These are phyloP conservation scores for Aspergillus niger DNA, from an alignment of 2,329 filamentous ascomycete species.

Conservation along the genomic window DNA sequence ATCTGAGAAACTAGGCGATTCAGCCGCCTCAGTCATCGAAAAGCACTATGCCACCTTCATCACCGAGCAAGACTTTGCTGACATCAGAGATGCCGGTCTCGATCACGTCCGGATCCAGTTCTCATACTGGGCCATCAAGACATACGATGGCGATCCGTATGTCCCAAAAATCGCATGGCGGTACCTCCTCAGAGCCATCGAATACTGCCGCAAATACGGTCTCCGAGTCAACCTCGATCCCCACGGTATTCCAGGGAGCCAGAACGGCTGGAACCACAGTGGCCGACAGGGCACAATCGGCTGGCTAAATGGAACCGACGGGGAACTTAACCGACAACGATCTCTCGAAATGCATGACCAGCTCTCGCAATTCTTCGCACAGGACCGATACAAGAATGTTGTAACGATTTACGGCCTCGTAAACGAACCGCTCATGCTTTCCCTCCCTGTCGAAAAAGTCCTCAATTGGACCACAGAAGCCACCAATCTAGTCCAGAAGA, in stretches of 20 bases:
- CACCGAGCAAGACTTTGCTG: slow-evolving; percentile 77
- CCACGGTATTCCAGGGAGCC: slow-evolving; percentile 86
- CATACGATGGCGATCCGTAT: slow-evolving; percentile 85
- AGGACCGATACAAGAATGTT: slow-evolving; percentile 88
- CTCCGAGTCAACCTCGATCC: slow-evolving; percentile 90
- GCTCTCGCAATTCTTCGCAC: slow-evolving; percentile 88
- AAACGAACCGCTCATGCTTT: slow-evolving; percentile 90
- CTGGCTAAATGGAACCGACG: slow-evolving; percentile 91
- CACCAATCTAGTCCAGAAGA: slow-evolving; percentile 70
- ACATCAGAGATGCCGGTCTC: slow-evolving; percentile 83
- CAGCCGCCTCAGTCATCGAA: slow-evolving; percentile 71
- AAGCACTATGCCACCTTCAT: slow-evolving; percentile 90
- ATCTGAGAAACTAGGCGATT: slow-evolving; percentile 66
- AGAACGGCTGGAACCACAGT: slow-evolving; percentile 98
- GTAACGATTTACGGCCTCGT: slow-evolving; percentile 89
- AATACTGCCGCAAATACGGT: slow-evolving; percentile 90
- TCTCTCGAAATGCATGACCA: slow-evolving; percentile 85
- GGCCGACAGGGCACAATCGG: slow-evolving; percentile 76
- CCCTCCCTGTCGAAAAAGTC: slow-evolving; percentile 65
- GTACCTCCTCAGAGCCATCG: slow-evolving; percentile 87
- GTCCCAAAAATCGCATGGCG: slow-evolving; percentile 85
- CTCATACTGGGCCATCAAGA: slow-evolving; percentile 90
- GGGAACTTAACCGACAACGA: slow-evolving; percentile 73
- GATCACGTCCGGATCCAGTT: slow-evolving; percentile 97
- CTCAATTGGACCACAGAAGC: slow-evolving; percentile 77